Conservation (phyloP, 768 basidiomycete species). For the Xanthoconium purpureum region DNA sequence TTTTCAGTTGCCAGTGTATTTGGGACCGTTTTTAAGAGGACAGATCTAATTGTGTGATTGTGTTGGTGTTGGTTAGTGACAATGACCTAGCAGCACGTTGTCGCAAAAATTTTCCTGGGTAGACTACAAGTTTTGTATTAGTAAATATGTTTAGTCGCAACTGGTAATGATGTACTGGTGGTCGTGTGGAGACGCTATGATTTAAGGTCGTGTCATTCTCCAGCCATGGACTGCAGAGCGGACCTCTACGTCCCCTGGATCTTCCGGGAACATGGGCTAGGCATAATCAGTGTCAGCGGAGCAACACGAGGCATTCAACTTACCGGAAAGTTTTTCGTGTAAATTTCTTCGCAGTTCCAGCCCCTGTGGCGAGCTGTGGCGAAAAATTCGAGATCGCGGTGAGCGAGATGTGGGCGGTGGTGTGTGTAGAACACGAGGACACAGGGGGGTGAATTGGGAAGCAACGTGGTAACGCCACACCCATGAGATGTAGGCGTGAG, state of each 20-base stretch:
- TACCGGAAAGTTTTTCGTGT: constrained; percentile 63
- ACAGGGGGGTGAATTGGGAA: constrained; percentile 29
- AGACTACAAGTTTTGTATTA: too few species aligned
- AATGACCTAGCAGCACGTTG: background rate
- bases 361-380: constrained; percentile 53
- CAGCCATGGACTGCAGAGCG: constrained; percentile 86
- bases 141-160: too few species aligned
- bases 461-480: constrained; percentile 5
- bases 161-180: too few species aligned
- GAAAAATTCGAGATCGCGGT: constrained; percentile 84
- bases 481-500: constrained; percentile 22
- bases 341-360: constrained; percentile 72
- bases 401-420: constrained; percentile 79
- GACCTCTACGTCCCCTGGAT: constrained; percentile 73
- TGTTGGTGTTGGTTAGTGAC: background rate
- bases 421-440: constrained; percentile 88
- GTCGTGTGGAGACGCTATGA: background rate
- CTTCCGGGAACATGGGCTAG: constrained; percentile 89
- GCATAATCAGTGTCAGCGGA: background rate
- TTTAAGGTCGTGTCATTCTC: constrained; percentile 42
- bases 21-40: background rate
- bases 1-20: background rate
- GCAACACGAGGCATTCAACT: constrained; percentile 13
- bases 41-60: background rate
- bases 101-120: too few species aligned